These are phyloP conservation scores for Ustilago trichophora DNA, from an alignment of 1,284 basidiomycete genomes.

Conservation along the genomic window DNA sequence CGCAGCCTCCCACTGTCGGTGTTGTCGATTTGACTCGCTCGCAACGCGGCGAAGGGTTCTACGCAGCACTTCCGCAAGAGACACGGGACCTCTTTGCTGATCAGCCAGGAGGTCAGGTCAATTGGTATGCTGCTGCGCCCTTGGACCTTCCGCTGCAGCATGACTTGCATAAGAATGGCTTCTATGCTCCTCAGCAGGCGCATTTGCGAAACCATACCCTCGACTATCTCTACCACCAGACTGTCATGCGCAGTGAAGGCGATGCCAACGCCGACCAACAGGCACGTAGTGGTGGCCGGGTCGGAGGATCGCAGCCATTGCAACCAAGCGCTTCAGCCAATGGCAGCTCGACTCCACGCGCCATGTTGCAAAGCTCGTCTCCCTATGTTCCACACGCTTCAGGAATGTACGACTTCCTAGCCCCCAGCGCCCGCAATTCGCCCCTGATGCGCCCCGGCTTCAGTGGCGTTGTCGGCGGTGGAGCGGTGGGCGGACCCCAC, in stretches of 20 bases:
- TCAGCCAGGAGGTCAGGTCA: slow-evolving; percentile 46
- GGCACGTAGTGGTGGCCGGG: slow-evolving; percentile 14
- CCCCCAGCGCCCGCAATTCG: slow-evolving; percentile 45
- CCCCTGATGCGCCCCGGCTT: slow-evolving; percentile 32
- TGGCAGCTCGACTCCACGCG: slow-evolving; percentile 35
- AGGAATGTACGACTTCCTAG: slow-evolving; percentile 45
- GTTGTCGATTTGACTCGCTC: slow-evolving; percentile 36
- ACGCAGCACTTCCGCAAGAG: slow-evolving; percentile 40
- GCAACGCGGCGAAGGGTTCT: slow-evolving; percentile 51
- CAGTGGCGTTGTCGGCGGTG: background rate
- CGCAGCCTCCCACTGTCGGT: slow-evolving; percentile 24
- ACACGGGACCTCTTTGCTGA: slow-evolving; percentile 51
- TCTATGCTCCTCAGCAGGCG: slow-evolving; percentile 37
- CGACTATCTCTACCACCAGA: slow-evolving; percentile 46
- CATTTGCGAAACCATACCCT: slow-evolving; percentile 43
- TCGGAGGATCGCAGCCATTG: slow-evolving; percentile 16
- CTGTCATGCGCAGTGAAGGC: slow-evolving; percentile 12
- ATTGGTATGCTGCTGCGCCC: slow-evolving; percentile 58
- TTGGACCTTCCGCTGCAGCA: slow-evolving; percentile 48
- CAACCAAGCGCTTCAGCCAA: slow-evolving; percentile 36
- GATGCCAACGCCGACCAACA: slow-evolving; percentile 11
- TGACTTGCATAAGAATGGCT: slow-evolving; percentile 41
- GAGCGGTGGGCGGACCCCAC: background rate
- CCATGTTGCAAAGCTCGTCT: slow-evolving; percentile 26
- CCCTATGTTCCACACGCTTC: slow-evolving; percentile 38